Evolutionary conservation across 257 asterid species (phyloP).

Genomic region (Thymus mandschuricus): DNA sequence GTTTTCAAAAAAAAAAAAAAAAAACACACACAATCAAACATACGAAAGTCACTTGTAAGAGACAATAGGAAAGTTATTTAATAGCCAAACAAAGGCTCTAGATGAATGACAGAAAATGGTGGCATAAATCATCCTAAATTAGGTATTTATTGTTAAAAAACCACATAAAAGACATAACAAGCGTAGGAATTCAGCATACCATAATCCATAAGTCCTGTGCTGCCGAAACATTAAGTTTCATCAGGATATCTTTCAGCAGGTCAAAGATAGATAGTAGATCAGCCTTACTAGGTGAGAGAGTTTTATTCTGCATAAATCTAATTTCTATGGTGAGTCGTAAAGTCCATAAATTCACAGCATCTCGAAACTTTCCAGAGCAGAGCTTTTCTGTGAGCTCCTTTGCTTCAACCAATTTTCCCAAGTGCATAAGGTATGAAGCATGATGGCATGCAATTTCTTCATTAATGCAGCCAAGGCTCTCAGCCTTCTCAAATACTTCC

Average conservation of each 20-base stretch:
- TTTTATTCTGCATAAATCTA: constrained; percentile 40
- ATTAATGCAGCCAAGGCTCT: constrained; percentile 57
- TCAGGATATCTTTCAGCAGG: constrained; percentile 57
- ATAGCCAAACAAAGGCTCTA: constrained; percentile 8
- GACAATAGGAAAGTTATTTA: constrained; percentile 16
- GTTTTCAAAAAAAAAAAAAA: background rate
- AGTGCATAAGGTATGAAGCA: constrained; percentile 66
- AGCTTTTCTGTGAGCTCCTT: constrained; percentile 56
- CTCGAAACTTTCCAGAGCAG: constrained; percentile 59
- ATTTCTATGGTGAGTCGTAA: constrained; percentile 68
- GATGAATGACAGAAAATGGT: background rate
- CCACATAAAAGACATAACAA: constrained; percentile 10
- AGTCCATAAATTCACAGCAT: constrained; percentile 66
- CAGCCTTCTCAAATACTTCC: constrained; percentile 72
- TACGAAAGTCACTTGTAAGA: background rate
- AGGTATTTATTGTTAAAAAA: background rate
- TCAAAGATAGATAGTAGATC: constrained; percentile 49
- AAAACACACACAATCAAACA: background rate
- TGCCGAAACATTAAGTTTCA: constrained; percentile 54
- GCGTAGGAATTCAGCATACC: constrained; percentile 57
- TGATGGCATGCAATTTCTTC: constrained; percentile 79
- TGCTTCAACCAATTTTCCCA: constrained; percentile 65
- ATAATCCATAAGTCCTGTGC: constrained; percentile 80
- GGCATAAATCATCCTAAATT: background rate
- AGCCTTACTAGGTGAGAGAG: constrained; percentile 48